Percentiles rank a stretch among this genome's conserved stretches.
These are phyloP conservation scores for Pyrenula aspistea DNA, from an alignment of 495 filamentous ascomycete species.

Conservation along the genomic window DNA sequence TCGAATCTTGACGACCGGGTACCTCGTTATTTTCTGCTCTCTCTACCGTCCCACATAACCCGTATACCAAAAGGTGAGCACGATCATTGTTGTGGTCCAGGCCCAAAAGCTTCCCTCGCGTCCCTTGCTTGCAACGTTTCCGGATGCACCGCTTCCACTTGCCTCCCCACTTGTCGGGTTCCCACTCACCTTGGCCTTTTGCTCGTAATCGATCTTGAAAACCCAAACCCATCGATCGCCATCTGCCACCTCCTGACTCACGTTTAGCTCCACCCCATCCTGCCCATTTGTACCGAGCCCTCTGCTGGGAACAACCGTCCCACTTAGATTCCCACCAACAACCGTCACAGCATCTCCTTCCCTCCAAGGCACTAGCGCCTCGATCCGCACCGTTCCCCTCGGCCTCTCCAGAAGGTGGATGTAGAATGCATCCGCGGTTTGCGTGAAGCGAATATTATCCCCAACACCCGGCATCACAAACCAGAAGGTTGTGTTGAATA, in stretches of 20 bases:
- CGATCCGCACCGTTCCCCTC: conserved; percentile 19
- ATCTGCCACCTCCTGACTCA: background rate
- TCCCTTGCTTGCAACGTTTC: too few species aligned
- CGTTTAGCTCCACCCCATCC: background rate
- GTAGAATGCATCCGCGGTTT: conserved; percentile 39
- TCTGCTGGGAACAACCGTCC: conserved; percentile 5
- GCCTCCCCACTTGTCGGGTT: too few species aligned
- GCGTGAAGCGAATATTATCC: conserved; percentile 35
- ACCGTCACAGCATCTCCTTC: conserved; percentile 31
- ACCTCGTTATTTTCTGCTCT: too few species aligned
- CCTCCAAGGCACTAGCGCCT: conserved; percentile 31
- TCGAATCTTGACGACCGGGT: too few species aligned
- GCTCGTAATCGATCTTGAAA: background rate
- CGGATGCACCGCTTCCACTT: background rate
- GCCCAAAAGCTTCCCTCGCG: too few species aligned
- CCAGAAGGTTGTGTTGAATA: conserved; percentile 47
- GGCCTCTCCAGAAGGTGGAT: conserved; percentile 32
- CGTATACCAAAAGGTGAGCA: too few species aligned
- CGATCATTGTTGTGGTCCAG: too few species aligned
- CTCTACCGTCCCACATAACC: too few species aligned
- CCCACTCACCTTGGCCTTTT: background rate
- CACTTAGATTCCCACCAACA: conserved; percentile 27
- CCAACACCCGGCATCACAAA: conserved; percentile 31
- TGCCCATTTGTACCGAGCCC: background rate
- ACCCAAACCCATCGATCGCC: background rate